Conservation (phyloP, 2,329 filamentous ascomycete genomes). For the Arachnomyces sp. region DNA sequence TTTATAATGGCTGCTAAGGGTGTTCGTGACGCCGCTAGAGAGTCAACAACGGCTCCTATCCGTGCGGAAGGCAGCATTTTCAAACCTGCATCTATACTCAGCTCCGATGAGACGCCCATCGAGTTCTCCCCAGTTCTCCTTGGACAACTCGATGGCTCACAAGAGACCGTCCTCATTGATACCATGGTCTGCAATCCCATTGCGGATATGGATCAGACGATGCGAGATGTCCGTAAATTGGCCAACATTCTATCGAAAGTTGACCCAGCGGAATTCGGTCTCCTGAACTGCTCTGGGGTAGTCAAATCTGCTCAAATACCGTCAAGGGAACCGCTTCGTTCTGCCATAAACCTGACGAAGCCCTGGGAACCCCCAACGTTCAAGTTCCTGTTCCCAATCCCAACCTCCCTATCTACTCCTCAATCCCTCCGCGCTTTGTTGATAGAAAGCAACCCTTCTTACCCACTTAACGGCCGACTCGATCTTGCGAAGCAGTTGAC, state of each 20-base stretch:
- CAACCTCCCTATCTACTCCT: too few relatives aligned
- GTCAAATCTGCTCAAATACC: constrained; percentile 4
- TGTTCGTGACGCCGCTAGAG: not conserved
- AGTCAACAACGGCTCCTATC: not conserved
- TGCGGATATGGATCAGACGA: too few relatives aligned
- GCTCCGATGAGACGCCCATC: too few relatives aligned
- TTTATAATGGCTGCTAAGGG: not conserved
- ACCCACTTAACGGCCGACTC: constrained; percentile 13
- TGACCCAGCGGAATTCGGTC: constrained; percentile 14
- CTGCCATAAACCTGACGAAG: too few relatives aligned
- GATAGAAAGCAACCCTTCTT: not conserved
- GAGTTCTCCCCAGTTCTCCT: too few relatives aligned
- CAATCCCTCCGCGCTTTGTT: not conserved
- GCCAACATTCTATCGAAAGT: constrained; percentile 11
- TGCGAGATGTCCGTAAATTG: constrained; percentile 13
- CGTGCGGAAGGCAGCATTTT: constrained; percentile 2
- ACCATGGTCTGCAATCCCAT: too few relatives aligned
- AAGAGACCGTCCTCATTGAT: too few relatives aligned
- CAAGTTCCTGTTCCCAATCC: too few relatives aligned
- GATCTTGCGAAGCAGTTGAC: constrained; percentile 17
- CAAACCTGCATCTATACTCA: constrained; percentile 2
- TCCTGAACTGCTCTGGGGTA: constrained; percentile 15
- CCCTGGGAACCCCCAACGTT: too few relatives aligned
- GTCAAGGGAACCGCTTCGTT: too few relatives aligned
- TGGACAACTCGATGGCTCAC: too few relatives aligned